These are phyloP conservation scores for Alisma plantagoaquatica DNA, from an alignment of 106 monocot species.

Conservation along the genomic window DNA sequence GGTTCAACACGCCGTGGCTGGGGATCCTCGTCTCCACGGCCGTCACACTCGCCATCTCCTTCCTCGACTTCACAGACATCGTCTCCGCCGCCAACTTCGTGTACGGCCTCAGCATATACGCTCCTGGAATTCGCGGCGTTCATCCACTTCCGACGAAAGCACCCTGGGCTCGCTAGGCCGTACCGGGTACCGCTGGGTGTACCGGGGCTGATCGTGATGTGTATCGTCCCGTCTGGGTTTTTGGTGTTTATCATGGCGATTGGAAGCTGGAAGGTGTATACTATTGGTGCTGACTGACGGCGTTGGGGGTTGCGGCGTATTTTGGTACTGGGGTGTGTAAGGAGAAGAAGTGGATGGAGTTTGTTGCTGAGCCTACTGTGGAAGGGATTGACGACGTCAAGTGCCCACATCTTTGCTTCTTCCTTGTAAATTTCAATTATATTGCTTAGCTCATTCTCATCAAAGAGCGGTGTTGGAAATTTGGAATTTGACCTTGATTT, in stretches of 20 bases:
- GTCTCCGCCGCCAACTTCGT: slow-evolving; percentile 75
- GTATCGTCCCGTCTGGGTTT: slow-evolving; percentile 57
- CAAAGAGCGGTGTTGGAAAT: too few species aligned
- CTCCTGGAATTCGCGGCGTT: slow-evolving; percentile 79
- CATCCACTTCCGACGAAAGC: slow-evolving; percentile 44
- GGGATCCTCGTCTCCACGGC: slow-evolving; percentile 47
- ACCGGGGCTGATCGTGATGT: slow-evolving; percentile 44
- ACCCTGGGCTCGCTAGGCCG: slow-evolving; percentile 53
- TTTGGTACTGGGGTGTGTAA: slow-evolving; percentile 38
- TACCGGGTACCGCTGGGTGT: slow-evolving; percentile 51
- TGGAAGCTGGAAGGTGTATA: slow-evolving; percentile 54
- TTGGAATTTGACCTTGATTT: too few species aligned
- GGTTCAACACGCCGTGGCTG: slow-evolving; percentile 79
- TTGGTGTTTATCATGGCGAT: slow-evolving; percentile 52
- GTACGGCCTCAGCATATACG: slow-evolving; percentile 87
- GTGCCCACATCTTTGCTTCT: too few species aligned
- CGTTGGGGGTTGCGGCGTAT: slow-evolving; percentile 29
- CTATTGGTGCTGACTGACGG: slow-evolving; percentile 40
- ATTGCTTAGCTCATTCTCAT: too few species aligned
- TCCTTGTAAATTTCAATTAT: too few species aligned
- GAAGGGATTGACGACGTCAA: too few species aligned
- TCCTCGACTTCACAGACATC: slow-evolving; percentile 69
- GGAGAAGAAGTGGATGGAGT: slow-evolving; percentile 34
- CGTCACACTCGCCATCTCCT: slow-evolving; percentile 74
- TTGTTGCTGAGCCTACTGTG: slow-evolving; percentile 17